Conservation (phyloP, 345 rosid species). For the Syzygium jambos region DNA sequence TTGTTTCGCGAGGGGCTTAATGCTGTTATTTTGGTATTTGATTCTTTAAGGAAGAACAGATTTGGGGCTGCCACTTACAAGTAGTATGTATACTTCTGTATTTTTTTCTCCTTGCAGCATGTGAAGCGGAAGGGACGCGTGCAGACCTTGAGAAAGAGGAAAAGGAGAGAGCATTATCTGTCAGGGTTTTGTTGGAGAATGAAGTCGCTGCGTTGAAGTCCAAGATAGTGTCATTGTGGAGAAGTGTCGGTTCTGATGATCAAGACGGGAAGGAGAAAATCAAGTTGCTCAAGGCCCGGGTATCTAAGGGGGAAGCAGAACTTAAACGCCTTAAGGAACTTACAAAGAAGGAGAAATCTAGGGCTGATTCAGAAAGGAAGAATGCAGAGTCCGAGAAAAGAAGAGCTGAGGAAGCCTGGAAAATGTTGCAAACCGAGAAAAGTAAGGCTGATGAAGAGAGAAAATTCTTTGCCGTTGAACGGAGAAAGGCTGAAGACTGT, state of each 20-base stretch:
- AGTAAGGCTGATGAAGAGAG: slow-evolving; percentile 39
- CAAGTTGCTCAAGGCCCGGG: slow-evolving; percentile 18
- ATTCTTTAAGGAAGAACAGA: not conserved
- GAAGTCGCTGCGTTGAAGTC: slow-evolving; percentile 44
- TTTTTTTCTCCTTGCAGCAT: slow-evolving; percentile 25
- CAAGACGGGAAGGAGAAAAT: slow-evolving; percentile 20
- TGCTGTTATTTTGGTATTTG: not conserved
- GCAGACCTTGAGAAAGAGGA: slow-evolving; percentile 22
- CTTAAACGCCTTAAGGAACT: slow-evolving; percentile 33
- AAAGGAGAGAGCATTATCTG: slow-evolving; percentile 20
- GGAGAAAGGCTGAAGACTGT: slow-evolving; percentile 45
- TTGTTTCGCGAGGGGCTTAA: not conserved
- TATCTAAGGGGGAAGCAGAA: slow-evolving; percentile 28
- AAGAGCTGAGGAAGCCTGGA: slow-evolving; percentile 36
- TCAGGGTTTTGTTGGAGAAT: slow-evolving; percentile 33
- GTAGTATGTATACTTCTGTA: not conserved
- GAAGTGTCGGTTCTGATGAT: slow-evolving; percentile 20
- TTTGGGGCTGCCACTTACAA: not conserved
- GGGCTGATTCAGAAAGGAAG: slow-evolving; percentile 46
- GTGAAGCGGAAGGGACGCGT: slow-evolving; percentile 24
- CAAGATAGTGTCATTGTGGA: slow-evolving; percentile 35
- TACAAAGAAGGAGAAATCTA: slow-evolving; percentile 48
- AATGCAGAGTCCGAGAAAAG: slow-evolving; percentile 40
- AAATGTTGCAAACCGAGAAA: slow-evolving; percentile 29
- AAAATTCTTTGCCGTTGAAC: slow-evolving; percentile 14